phyloP scores from a whole-genome alignment of 1,139 yeast genomes.

The Zygoascus sp. region DNA sequence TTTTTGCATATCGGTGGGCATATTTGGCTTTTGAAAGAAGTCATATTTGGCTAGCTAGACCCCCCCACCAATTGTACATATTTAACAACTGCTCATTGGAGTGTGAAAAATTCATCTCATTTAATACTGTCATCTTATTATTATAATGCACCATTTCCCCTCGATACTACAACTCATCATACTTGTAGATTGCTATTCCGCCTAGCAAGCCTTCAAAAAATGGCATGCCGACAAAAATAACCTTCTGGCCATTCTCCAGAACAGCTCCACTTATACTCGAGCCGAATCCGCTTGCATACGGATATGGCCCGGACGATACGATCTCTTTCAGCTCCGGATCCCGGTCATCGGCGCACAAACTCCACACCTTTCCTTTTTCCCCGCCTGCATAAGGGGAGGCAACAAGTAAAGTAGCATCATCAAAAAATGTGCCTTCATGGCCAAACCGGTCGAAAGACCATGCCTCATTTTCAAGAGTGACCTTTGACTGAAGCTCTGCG shows the following conservation, averaged over 20 bases:
- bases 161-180: constrained; percentile 10
- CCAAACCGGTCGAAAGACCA: constrained; percentile 35
- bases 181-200: constrained; percentile 23
- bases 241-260: constrained; percentile 21
- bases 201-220: constrained; percentile 32
- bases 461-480: constrained; percentile 10
- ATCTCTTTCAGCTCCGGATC: constrained; percentile 16
- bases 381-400: constrained; percentile 41
- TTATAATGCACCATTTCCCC: background rate
- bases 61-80: background rate
- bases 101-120: no score
- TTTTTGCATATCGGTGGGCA: no score
- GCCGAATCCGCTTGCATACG: constrained; percentile 42
- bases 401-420: constrained; percentile 29
- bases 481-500: background rate
- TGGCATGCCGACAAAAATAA: constrained; percentile 46
- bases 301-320: constrained; percentile 29
- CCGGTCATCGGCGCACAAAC: constrained; percentile 26
- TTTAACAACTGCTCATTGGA: no score
- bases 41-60: no score
- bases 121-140: no score
- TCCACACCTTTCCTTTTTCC: constrained; percentile 45
- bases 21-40: no score
- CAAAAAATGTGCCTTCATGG: constrained; percentile 29
- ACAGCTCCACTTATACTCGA: constrained; percentile 30